These are phyloP conservation scores for Amphichorda felina DNA, from an alignment of 2,329 filamentous ascomycete species.

Conservation along the genomic window DNA sequence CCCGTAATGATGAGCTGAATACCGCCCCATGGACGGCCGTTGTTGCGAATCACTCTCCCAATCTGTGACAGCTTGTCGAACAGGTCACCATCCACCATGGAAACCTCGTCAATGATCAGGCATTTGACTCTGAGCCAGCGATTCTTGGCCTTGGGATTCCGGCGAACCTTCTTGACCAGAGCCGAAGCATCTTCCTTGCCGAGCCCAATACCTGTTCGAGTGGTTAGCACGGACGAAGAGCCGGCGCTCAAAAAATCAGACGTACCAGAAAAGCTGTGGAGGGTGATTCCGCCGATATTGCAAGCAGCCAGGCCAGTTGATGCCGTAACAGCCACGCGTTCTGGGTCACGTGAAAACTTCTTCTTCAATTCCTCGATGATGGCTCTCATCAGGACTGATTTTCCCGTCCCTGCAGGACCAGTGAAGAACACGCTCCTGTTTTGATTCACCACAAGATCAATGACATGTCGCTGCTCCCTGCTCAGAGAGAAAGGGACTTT, in stretches of 20 bases:
- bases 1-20: constrained; percentile 94
- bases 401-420: constrained; percentile 90
- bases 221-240: neutral
- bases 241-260: neutral
- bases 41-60: constrained; percentile 75
- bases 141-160: constrained; percentile 76
- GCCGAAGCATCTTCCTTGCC: constrained; percentile 77
- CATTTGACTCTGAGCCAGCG: constrained; percentile 84
- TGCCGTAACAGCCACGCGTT: constrained; percentile 83
- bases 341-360: constrained; percentile 66
- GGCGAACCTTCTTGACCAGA: constrained; percentile 81
- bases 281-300: constrained; percentile 89
- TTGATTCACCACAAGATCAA: constrained; percentile 69
- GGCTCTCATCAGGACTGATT: constrained; percentile 87
- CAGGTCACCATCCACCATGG: constrained; percentile 94
- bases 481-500: constrained; percentile 50
- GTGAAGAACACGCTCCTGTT: constrained; percentile 94
- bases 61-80: constrained; percentile 94
- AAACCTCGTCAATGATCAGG: constrained; percentile 87
- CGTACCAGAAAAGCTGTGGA: constrained; percentile 83
- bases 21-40: constrained; percentile 84
- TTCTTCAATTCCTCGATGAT: constrained; percentile 73
- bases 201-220: constrained; percentile 54
- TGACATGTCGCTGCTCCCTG: constrained; percentile 73
- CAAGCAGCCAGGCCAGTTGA: constrained; percentile 93